These are phyloP conservation scores for Tetrahymena malaccensis DNA, from an alignment of 73 alveolate species.

Conservation along the genomic window DNA sequence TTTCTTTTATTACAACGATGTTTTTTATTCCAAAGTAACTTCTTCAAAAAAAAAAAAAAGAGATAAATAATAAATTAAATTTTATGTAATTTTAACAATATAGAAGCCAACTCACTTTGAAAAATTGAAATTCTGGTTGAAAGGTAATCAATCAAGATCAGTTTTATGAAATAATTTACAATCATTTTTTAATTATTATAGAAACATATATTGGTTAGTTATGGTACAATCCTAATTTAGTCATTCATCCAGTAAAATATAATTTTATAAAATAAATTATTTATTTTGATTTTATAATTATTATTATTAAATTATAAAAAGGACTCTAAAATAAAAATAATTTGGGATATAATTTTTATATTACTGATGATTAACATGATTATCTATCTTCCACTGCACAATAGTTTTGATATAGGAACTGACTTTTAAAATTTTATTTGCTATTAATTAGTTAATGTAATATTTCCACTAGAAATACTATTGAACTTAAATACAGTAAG, in stretches of 20 bases:
- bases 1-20: not conserved
- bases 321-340: not conserved
- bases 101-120: not conserved
- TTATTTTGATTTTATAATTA: too few relatives aligned
- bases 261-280: too few relatives aligned
- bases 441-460: not conserved
- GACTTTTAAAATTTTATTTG: not conserved
- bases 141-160: not conserved
- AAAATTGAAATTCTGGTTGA: not conserved
- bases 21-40: not conserved
- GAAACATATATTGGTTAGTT: not conserved
- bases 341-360: not conserved
- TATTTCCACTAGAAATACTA: not conserved
- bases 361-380: not conserved
- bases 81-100: not conserved
- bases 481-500: not conserved
- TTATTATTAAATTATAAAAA: not conserved
- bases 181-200: not conserved
- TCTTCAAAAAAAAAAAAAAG: too few relatives aligned
- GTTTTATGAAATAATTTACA: not conserved
- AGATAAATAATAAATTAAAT: too few relatives aligned
- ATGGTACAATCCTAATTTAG: not conserved
- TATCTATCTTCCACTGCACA: not conserved
- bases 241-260: not conserved
- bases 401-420: not conserved